Base-by-base conservation (phyloP, 768 basidiomycete species). In the Russula compacta region DNA sequence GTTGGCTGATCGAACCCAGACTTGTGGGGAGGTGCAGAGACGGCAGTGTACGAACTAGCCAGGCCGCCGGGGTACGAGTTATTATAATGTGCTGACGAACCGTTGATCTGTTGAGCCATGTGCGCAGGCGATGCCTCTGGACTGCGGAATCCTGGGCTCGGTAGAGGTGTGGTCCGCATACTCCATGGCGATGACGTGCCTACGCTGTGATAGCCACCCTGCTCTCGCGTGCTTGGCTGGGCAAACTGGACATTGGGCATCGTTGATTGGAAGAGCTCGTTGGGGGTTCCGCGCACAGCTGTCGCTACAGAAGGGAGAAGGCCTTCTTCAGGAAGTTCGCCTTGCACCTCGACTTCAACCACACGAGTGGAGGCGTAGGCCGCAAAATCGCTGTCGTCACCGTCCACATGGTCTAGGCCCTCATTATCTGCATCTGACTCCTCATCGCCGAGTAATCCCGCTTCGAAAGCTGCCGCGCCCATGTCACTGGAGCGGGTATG, bases 21-120 rank as follows among this genome's bases (percentile, higher is more conserved):
- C 71, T 86, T 83, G 67, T 86, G 84, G 43, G 86, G 81, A 14
- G 89, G 85, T 1, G 86, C 85, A 10, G 86, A 86, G 56, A 84
- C 73, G 29, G 83, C 80, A 0, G 79, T 73, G 40, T 60, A 67
- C 67, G 70, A 73, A 36, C 78, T 74, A 64, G 73, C 76, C 44
- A 63, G 52, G 58, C 56, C 39, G 40, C 32, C 64, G 24, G 42
- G 32, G 42, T 57, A 63, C 15, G 53, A 43, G 21, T 39, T 39
- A 32, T 39, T 39, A 52, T 56, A 57, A 43, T 56, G 61, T 36
- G 56, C 36, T 36, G 64, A 58, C 39, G 61, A 56, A 29, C 54
- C 53, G 4, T 53, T 58, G 64, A 63, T 63, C 35, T 58, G 56
- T 44, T 52, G 56, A 5, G 52, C 61, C 66, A 62, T 65, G n/a